phyloP scores from a whole-genome alignment of 2,329 filamentous ascomycete species.

The Chrysoporthe deuterocubensis region DNA sequence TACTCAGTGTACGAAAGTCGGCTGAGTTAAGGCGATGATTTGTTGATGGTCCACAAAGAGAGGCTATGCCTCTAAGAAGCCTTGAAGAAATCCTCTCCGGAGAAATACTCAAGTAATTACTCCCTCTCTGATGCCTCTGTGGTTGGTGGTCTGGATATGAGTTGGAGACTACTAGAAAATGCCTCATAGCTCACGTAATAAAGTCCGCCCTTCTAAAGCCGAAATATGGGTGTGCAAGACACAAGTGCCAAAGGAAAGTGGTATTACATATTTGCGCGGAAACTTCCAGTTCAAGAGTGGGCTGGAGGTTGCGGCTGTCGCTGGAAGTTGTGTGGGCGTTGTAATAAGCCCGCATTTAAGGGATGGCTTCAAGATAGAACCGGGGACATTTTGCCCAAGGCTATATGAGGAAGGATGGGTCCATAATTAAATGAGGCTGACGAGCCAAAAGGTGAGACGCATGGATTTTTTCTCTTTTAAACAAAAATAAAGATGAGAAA shows the following conservation, averaged over 20 bases:
- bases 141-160: not conserved
- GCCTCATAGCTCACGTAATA: not conserved
- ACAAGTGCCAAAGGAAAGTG: constrained; percentile 22
- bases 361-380: no score
- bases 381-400: no score
- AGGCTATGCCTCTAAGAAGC: constrained; percentile 11
- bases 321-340: no score
- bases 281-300: no score
- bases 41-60: not conserved
- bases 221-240: constrained; percentile 19
- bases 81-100: not conserved
- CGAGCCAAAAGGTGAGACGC: no score
- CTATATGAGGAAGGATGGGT: no score
- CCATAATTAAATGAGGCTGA: no score
- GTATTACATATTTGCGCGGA: not conserved
- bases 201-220: constrained; percentile 19
- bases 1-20: not conserved
- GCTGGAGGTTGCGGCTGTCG: no score
- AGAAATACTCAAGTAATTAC: not conserved
- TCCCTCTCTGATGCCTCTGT: not conserved
- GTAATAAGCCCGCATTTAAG: no score
- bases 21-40: constrained; percentile 18
- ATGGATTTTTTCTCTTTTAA: no score
- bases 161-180: not conserved
- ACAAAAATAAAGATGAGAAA: no score